Percentiles rank a stretch among this genome's conserved stretches.
phyloP scores from a whole-genome alignment of 2,329 filamentous ascomycete genomes.

The Bipolaris victoriae region DNA sequence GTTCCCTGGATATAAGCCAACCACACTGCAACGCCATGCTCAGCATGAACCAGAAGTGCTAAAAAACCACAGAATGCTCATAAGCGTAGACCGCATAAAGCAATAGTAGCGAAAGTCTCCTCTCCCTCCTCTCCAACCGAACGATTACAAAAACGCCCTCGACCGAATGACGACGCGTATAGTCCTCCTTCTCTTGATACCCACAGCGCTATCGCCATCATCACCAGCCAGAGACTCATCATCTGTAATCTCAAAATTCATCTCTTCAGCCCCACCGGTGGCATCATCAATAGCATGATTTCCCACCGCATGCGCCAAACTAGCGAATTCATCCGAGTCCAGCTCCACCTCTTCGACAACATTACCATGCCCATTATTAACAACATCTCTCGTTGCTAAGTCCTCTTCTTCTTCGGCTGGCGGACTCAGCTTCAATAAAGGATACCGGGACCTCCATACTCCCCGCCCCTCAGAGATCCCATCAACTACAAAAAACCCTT shows the following conservation, averaged over 20 bases:
- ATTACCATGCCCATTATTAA: conserved; percentile 10
- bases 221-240: conserved; percentile 23
- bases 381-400: conserved; percentile 22
- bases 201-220: conserved; percentile 20
- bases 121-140: background rate
- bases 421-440: conserved; percentile 34
- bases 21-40: conserved; percentile 4
- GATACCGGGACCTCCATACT: conserved; percentile 40
- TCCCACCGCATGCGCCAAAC: conserved; percentile 7
- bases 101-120: background rate
- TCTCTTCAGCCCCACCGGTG: conserved; percentile 19
- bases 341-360: conserved; percentile 18
- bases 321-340: conserved; percentile 14
- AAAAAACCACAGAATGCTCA: background rate
- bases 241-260: conserved; percentile 32
- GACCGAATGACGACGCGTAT: conserved; percentile 43
- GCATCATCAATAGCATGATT: background rate
- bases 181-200: conserved; percentile 37
- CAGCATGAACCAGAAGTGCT: background rate
- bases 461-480: conserved; percentile 40
- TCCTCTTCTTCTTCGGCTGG: conserved; percentile 38
- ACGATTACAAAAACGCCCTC: conserved; percentile 42
- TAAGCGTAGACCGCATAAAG: background rate
- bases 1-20: conserved; percentile 5
- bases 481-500: conserved; percentile 59